A percentile compares a stretch with the other conserved stretches of the same genome.
These are phyloP conservation scores for Colletotrichum chlorophyti DNA, from an alignment of 2,329 filamentous ascomycete genomes.

Conservation along the genomic window DNA sequence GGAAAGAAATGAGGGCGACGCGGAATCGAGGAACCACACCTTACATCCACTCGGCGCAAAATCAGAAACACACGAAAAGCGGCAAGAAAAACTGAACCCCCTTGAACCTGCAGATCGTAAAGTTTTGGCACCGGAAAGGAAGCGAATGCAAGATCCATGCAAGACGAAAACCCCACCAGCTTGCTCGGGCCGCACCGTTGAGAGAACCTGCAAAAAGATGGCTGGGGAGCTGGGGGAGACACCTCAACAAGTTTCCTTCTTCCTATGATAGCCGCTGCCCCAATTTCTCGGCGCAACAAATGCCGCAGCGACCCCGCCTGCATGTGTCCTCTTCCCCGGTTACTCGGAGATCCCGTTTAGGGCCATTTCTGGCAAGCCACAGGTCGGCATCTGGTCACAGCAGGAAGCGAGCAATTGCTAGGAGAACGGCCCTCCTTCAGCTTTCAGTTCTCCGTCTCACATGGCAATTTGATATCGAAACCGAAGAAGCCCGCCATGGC, in stretches of 20 bases:
- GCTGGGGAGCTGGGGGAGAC: slow-evolving; percentile 19
- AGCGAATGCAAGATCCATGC: slow-evolving; percentile 22
- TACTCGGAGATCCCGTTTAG: not conserved
- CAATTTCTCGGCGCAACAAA: slow-evolving; percentile 17
- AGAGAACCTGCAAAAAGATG: slow-evolving; percentile 7
- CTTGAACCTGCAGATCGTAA: not conserved
- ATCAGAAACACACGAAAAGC: too few species aligned
- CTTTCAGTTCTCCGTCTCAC: not conserved
- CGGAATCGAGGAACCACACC: not conserved
- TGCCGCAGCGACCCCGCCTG: slow-evolving; percentile 25
- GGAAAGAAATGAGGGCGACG: not conserved
- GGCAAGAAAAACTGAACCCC: too few species aligned
- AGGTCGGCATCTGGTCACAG: not conserved
- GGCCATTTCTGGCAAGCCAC: not conserved
- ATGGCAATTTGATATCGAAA: not conserved
- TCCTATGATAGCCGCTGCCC: slow-evolving; percentile 19
- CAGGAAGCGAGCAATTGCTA: not conserved
- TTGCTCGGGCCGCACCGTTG: slow-evolving; percentile 6
- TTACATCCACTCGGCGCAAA: too few species aligned
- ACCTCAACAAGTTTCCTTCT: slow-evolving; percentile 31
- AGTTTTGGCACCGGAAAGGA: not conserved
- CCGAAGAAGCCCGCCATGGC: slow-evolving; percentile 38
- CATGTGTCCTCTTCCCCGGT: not conserved
- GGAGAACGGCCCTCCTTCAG: not conserved
- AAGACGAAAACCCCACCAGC: slow-evolving; percentile 1